Percentiles rank a stretch among this genome's conserved stretches.
phyloP scores from a whole-genome alignment of 352 stramenopile species.

The Phytophthora idaei region DNA sequence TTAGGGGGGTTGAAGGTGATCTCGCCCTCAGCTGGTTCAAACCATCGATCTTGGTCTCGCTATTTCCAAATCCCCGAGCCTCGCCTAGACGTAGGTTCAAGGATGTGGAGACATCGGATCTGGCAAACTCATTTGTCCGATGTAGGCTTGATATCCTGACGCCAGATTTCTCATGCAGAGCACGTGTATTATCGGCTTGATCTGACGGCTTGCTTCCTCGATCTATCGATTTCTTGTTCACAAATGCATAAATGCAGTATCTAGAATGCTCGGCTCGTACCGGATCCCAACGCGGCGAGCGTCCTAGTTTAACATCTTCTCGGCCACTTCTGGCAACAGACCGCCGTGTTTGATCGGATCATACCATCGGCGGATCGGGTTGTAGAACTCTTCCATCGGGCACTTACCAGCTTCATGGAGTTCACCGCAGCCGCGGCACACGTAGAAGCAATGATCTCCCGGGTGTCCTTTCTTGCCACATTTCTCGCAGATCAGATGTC shows the following conservation, averaged over 20 bases:
- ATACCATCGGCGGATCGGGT: slow-evolving; percentile 2
- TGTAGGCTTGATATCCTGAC: background rate
- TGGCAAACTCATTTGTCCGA: background rate
- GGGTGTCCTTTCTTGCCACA: background rate
- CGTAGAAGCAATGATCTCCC: background rate
- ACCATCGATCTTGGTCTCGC: background rate
- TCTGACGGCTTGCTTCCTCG: background rate
- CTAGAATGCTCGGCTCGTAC: slow-evolving; percentile 12
- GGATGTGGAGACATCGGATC: slow-evolving; percentile 4
- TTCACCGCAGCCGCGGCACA: background rate
- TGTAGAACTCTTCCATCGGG: slow-evolving; percentile 5
- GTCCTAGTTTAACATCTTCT: slow-evolving; percentile 19
- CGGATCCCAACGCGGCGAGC: slow-evolving; percentile 13
- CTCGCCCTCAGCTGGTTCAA: background rate
- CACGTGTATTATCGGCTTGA: slow-evolving; percentile 14
- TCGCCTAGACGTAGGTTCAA: slow-evolving; percentile 17
- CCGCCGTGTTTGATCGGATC: background rate
- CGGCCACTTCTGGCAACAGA: background rate
- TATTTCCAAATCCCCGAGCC: background rate
- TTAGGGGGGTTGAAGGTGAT: background rate
- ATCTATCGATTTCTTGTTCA: background rate
- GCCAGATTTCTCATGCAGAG: slow-evolving; percentile 6
- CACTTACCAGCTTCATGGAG: background rate
- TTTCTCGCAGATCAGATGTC: background rate
- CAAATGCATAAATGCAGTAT: slow-evolving; percentile 1